Evolutionary conservation across 345 rosid species (phyloP), one percentile per base, ranked within the genome.

Genomic region (Luvunga scandens): DNA sequence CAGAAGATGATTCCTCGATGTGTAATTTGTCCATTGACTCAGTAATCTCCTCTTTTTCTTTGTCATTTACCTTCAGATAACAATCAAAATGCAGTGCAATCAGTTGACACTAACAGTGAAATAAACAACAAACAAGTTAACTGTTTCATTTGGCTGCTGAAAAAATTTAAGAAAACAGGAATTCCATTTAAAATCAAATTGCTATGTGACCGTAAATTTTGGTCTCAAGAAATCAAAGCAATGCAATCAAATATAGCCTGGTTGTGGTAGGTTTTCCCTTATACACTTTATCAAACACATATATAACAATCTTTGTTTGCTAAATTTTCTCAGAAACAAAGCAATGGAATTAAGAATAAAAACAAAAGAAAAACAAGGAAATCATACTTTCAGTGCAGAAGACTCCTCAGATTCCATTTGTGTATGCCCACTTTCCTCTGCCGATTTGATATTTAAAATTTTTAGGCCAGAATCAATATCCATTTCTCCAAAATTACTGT

Each of bases 21-120:
- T 82, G 83, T 69, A 93, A 86, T 64, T 89, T 88, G 78, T 86
- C 89, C 92, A 93, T 81, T 34, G 92, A 85, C 39, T 86, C 82
- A 63, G 83, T 72, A 69, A 91, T 89, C 77, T 88, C 88, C 70
- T 82, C 87, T 16, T 82, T 89, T 66, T 77, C 88, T 79, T 83
- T 81, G n/a, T 14, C 79, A 75, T 38, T 34, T 30, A 57, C 85
- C 92, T 87, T 71, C 19, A 65, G 4, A 75, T 73, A 38, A 78
- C 55, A 53, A 77, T 64, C 69, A 69, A 69, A 45, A 70, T n/a
- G 21, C 68, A 69, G 0, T 42, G 34, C 0, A 14, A 39, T 18
- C 38, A 70, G 66, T n/a, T 21, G 5, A 78, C 9, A 67, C 69
- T 27, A 53, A 18, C 19, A 61, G 65, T 39, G n/a, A 48, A 66